A percentile compares a stretch with the other conserved stretches of the same genome.
Conservation (phyloP, 108 stramenopile species). For the Cyclotella baltica region DNA sequence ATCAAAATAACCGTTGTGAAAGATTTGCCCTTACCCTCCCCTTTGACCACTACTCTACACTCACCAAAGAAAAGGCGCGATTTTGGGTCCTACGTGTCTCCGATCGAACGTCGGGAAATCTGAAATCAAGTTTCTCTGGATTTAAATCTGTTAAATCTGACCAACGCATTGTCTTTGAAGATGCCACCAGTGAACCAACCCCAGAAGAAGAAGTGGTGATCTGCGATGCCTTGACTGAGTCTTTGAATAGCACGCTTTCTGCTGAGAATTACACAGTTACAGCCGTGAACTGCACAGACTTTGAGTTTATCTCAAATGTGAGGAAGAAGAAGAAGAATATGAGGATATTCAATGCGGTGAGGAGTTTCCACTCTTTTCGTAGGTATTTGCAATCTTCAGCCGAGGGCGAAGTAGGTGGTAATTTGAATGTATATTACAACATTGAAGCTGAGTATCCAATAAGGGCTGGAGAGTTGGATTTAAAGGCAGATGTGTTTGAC, state of each 20-base stretch:
- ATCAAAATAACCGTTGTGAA: conserved; percentile 2
- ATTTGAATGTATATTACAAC: conserved; percentile 8
- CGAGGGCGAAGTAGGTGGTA: background rate
- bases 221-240: background rate
- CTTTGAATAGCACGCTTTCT: background rate
- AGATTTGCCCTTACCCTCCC: background rate
- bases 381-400: too few relatives aligned
- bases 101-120: background rate
- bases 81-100: conserved; percentile 11
- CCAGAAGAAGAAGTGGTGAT: background rate
- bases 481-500: conserved; percentile 4
- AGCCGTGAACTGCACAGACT: background rate
- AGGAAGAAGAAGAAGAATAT: background rate
- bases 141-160: conserved; percentile 4
- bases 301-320: conserved; percentile 6
- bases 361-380: background rate
- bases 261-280: background rate
- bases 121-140: background rate
- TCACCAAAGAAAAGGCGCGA: background rate
- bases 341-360: conserved; percentile 6
- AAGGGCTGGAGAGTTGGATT: background rate
- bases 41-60: background rate
- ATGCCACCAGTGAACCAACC: background rate
- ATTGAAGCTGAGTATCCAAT: conserved; percentile 2
- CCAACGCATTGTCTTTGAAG: conserved; percentile 3